A percentile compares a stretch with the other conserved stretches of the same genome.
phyloP scores from a whole-genome alignment of 2,329 filamentous ascomycete genomes.

The Aureobasidium sp. region DNA sequence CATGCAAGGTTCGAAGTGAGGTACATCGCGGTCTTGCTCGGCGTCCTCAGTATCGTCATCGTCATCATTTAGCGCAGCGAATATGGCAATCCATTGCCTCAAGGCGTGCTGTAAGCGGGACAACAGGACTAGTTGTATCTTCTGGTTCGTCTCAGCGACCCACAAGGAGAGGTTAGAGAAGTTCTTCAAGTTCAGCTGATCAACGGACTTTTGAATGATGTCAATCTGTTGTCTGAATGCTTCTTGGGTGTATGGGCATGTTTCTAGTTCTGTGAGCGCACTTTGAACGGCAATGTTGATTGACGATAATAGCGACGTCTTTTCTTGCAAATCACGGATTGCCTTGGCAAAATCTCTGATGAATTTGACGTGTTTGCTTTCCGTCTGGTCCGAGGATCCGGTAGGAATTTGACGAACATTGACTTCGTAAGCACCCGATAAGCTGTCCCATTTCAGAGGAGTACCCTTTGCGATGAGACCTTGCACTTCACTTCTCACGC shows the following conservation, averaged over 20 bases:
- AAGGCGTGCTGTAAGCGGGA: slow-evolving; percentile 80
- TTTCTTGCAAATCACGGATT: slow-evolving; percentile 80
- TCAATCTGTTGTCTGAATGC: slow-evolving; percentile 76
- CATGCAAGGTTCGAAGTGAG: slow-evolving; percentile 64
- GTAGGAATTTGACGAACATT: slow-evolving; percentile 62
- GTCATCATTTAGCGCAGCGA: slow-evolving; percentile 51
- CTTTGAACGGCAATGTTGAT: slow-evolving; percentile 80
- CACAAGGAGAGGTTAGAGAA: slow-evolving; percentile 89
- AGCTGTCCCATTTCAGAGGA: slow-evolving; percentile 91
- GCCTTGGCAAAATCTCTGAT: slow-evolving; percentile 87
- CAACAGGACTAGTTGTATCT: slow-evolving; percentile 74
- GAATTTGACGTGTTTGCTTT: slow-evolving; percentile 94
- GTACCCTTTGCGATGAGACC: slow-evolving; percentile 77
- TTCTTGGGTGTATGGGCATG: slow-evolving; percentile 73
- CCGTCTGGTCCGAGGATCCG: slow-evolving; percentile 52
- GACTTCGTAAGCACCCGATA: slow-evolving; percentile 92
- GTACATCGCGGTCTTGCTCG: slow-evolving; percentile 46
- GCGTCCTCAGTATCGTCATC: slow-evolving; percentile 22
- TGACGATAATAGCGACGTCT: slow-evolving; percentile 69
- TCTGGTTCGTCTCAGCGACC: slow-evolving; percentile 79
- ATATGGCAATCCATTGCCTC: slow-evolving; percentile 77
- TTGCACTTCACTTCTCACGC: slow-evolving; percentile 88
- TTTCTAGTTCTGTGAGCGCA: slow-evolving; percentile 73
- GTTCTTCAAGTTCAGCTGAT: slow-evolving; percentile 92
- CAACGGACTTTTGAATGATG: slow-evolving; percentile 82